These are phyloP conservation scores for Lichtheimia ornata DNA, from an alignment of 371 early-diverging fungal species.

Conservation along the genomic window DNA sequence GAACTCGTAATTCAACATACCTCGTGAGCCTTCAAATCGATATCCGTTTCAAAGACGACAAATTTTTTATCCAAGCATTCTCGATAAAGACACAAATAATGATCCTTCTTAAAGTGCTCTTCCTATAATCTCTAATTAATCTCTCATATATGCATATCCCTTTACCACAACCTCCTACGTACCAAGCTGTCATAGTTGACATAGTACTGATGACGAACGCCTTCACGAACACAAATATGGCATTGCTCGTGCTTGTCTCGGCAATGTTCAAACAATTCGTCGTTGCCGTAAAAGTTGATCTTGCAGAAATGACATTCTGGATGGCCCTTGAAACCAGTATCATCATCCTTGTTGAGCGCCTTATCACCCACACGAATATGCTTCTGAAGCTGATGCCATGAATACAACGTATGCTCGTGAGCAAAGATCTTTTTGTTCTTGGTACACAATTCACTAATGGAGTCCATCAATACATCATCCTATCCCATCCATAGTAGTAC, in stretches of 20 bases:
- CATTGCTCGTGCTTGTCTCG: slow-evolving; percentile 94
- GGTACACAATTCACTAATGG: slow-evolving; percentile 79
- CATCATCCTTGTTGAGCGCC: slow-evolving; percentile 56
- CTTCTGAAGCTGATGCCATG: slow-evolving; percentile 61
- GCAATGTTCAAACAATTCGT: slow-evolving; percentile 93
- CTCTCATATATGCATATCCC: not conserved
- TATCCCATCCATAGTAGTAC: not conserved
- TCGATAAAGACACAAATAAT: slow-evolving; percentile 78
- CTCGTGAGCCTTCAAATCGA: slow-evolving; percentile 89
- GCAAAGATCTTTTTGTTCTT: slow-evolving; percentile 89
- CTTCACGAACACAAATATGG: slow-evolving; percentile 77
- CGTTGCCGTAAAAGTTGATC: slow-evolving; percentile 80
- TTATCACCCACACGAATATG: slow-evolving; percentile 74
- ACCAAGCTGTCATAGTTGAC: slow-evolving; percentile 79
- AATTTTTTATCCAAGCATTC: slow-evolving; percentile 93
- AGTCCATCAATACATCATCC: not conserved
- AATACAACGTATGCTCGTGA: slow-evolving; percentile 85
- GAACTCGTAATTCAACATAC: slow-evolving; percentile 20
- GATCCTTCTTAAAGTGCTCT: slow-evolving; percentile 83
- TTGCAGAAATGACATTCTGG: slow-evolving; percentile 91
- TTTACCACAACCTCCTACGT: slow-evolving; percentile 19
- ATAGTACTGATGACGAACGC: slow-evolving; percentile 85
- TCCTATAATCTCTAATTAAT: slow-evolving; percentile 49
- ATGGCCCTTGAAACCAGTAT: slow-evolving; percentile 90
- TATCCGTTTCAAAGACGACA: slow-evolving; percentile 90